These are phyloP conservation scores for Boletus tomentosulus DNA, from an alignment of 768 basidiomycete species.

Conservation along the genomic window DNA sequence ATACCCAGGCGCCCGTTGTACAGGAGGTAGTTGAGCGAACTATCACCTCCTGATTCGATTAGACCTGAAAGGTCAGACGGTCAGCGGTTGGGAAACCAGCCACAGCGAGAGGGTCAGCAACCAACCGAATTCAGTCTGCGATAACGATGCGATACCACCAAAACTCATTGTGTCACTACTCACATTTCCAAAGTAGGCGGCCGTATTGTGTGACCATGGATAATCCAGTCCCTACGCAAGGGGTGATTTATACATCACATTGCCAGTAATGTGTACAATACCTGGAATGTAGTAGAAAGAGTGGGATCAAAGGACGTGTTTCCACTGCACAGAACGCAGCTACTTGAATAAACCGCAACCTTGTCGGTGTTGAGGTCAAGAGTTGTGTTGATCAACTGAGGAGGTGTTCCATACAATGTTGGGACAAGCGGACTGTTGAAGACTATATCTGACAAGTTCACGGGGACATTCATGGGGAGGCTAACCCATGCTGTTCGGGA, in stretches of 20 bases:
- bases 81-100: neutral
- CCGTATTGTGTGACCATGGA: slow-evolving; percentile 10
- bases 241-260: neutral
- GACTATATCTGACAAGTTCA: slow-evolving; percentile 7
- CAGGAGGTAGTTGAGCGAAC: slow-evolving; percentile 14
- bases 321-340: slow-evolving; percentile 20
- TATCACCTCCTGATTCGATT: slow-evolving; percentile 15
- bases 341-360: slow-evolving; percentile 17
- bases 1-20: slow-evolving; percentile 20
- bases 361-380: slow-evolving; percentile 17
- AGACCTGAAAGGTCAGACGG: slow-evolving; percentile 1
- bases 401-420: slow-evolving; percentile 15
- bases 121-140: slow-evolving; percentile 15
- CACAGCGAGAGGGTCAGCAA: neutral
- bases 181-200: slow-evolving; percentile 10
- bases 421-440: slow-evolving; percentile 17
- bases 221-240: slow-evolving; percentile 6
- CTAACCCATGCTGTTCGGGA: slow-evolving; percentile 13
- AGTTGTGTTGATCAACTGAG: slow-evolving; percentile 13
- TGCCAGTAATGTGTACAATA: neutral
- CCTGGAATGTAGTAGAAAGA: slow-evolving; percentile 15
- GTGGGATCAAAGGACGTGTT: slow-evolving; percentile 13
- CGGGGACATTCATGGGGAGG: slow-evolving; percentile 13
- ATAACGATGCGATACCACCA: slow-evolving; percentile 11
- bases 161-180: slow-evolving; percentile 15